Conservation (phyloP, 768 basidiomycete species). For the Mycena kentingensis region DNA sequence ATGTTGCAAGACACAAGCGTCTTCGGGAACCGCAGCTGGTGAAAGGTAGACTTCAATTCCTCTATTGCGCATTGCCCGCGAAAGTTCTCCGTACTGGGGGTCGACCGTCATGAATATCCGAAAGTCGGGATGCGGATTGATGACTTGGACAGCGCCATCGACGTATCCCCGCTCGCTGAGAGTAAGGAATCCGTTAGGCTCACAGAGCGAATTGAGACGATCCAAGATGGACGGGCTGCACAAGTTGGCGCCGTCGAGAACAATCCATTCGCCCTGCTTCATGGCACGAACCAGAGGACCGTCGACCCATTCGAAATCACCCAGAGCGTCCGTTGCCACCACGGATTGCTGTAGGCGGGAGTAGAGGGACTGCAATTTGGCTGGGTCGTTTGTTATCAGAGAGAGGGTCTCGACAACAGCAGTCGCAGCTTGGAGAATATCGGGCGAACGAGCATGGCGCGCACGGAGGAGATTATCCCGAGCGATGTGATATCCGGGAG, state of each 20-base stretch:
- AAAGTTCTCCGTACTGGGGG: constrained; percentile 88
- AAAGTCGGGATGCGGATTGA: constrained; percentile 86
- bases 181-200: constrained; percentile 77
- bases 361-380: constrained; percentile 9
- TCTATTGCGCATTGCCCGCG: constrained; percentile 97
- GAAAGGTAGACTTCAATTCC: constrained; percentile 81
- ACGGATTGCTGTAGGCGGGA: constrained; percentile 27
- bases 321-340: constrained; percentile 33
- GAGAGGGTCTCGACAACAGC: constrained; percentile 19
- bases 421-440: constrained; percentile 20
- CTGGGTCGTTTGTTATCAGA: constrained; percentile 26
- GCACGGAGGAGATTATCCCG: constrained; percentile 25
- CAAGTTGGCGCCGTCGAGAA: constrained; percentile 90
- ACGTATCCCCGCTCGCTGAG: constrained; percentile 89
- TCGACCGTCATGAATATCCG: constrained; percentile 94
- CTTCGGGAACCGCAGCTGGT: constrained; percentile 41
- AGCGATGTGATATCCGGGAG: constrained; percentile 23
- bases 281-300: constrained; percentile 88
- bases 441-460: constrained; percentile 25
- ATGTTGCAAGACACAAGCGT: constrained; percentile 47
- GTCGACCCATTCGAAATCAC: constrained; percentile 92
- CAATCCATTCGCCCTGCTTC: constrained; percentile 84
- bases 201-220: constrained; percentile 94
- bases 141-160: constrained; percentile 68
- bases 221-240: constrained; percentile 96